Conservation (phyloP, 371 early-diverging fungal species). For the Mortierella sp. region DNA sequence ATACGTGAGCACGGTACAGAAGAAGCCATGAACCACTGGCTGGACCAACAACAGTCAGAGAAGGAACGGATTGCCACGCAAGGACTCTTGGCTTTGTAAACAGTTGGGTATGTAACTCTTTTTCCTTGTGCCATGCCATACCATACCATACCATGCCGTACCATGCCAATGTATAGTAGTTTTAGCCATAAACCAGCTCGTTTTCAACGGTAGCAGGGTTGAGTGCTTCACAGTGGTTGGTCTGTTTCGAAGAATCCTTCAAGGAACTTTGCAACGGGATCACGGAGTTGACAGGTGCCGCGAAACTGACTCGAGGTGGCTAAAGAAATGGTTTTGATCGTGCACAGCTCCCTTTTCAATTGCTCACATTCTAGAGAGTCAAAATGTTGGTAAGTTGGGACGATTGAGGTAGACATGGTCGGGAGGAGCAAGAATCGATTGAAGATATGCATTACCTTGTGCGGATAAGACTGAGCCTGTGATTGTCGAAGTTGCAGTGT, state of each 20-base stretch:
- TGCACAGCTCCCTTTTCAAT: slow-evolving; percentile 8
- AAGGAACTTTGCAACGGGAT: slow-evolving; percentile 2
- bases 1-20: slow-evolving; percentile 25
- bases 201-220: too few relatives aligned
- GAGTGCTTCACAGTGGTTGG: slow-evolving; percentile 11
- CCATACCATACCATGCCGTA: too few relatives aligned
- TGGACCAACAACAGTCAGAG: slow-evolving; percentile 28
- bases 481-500: neutral
- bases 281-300: slow-evolving; percentile 4
- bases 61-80: slow-evolving; percentile 28
- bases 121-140: slow-evolving; percentile 3
- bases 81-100: slow-evolving; percentile 22
- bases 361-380: slow-evolving; percentile 6
- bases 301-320: slow-evolving; percentile 15
- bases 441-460: too few relatives aligned
- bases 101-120: neutral
- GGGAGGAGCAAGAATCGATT: too few relatives aligned
- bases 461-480: neutral
- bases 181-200: too few relatives aligned
- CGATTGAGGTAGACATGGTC: neutral
- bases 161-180: too few relatives aligned
- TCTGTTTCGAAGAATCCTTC: slow-evolving; percentile 32
- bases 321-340: slow-evolving; percentile 21
- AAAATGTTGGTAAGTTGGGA: neutral
- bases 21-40: slow-evolving; percentile 31